Base-by-base conservation (phyloP, 768 basidiomycete genomes). In the Neoboletus subvelutipes region DNA sequence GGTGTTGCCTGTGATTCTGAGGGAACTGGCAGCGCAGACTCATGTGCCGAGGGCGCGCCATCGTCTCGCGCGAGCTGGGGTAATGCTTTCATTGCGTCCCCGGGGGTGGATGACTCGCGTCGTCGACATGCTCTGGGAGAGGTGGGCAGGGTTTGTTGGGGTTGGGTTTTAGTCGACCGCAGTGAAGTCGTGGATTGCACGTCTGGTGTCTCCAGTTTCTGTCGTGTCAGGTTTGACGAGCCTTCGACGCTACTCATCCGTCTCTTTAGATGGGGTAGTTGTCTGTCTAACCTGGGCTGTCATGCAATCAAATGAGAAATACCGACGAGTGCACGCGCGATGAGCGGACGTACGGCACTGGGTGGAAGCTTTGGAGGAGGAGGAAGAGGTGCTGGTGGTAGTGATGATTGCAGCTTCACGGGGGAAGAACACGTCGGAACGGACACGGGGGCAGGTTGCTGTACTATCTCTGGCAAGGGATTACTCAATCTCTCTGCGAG, bases 271-370 rank as follows among this genome's bases (percentile, higher is more conserved):
- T 43, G 57, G 1, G 50, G 45, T 4, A 17, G 36, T 11, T 57
- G 51, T 58, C 61, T 57, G 10, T 60, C 66, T 4, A 5, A 49
- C 45, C 59, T 46, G n/a, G 65, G 58, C 69, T 71, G 43, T 26
- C 33, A 24, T 20, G 2, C 49, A 8, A 17, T 26, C 33, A 4
- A 22, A 45, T 45, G 37, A 53, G 26, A 28, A 31, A 12, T 1
- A 5, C 22, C 13, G 9, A 29, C 4, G 7, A 4, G n/a, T 0
- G n/a, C 13, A 10, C 9, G 24, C 31, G 5, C 3, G 13, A 42
- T 5, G 15, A 28, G 4, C 0, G 2, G 22, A 57, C 64, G 41
- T 50, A 69, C 67, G 22, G 24, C 60, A 3, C 17, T 55, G 29
- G 60, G 62, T 9, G 54, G 52, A 6, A 42, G 24, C 34, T 45